Evolutionary conservation across 2,329 filamentous ascomycete genomes (phyloP).

Genomic region (Pseudogymnoascus sp.): DNA sequence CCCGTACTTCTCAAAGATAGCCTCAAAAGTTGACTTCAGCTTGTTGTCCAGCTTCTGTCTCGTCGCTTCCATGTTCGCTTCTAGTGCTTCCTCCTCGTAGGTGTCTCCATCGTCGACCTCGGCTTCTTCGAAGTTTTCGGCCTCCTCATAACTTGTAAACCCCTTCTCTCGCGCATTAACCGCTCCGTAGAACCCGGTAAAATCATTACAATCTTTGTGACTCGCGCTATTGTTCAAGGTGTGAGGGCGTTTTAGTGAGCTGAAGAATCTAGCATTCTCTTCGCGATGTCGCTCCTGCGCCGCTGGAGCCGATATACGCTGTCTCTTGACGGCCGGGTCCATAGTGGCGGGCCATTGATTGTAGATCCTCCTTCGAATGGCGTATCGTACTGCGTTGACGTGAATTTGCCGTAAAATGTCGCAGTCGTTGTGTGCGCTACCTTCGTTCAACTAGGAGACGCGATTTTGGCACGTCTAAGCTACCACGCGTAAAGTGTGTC

Average conservation of each 20-base stretch:
- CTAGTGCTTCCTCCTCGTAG: constrained; percentile 45
- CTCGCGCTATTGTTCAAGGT: not conserved
- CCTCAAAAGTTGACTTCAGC: constrained; percentile 78
- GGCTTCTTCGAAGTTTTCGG: not conserved
- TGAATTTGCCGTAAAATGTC: not conserved
- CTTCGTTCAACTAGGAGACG: not conserved
- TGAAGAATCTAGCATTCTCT: not conserved
- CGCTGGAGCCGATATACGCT: too few species aligned
- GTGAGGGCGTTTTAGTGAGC: not conserved
- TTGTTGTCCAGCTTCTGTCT: constrained; percentile 62
- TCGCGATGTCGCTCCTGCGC: not conserved
- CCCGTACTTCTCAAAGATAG: constrained; percentile 83
- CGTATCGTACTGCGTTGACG: not conserved
- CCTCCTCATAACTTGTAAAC: not conserved
- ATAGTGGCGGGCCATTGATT: not conserved
- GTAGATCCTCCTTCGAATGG: not conserved
- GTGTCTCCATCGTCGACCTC: constrained; percentile 21
- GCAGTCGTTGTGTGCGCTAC: not conserved
- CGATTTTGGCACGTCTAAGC: not conserved
- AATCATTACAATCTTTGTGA: not conserved
- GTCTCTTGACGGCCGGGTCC: not conserved
- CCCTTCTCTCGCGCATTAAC: not conserved
- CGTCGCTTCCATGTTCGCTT: constrained; percentile 54
- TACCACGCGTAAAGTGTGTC: too few species aligned
- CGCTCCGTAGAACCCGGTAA: not conserved